Evolutionary conservation across 805 yeast genomes (phyloP).

Genomic region (Wickerhamiella bombiphila): DNA sequence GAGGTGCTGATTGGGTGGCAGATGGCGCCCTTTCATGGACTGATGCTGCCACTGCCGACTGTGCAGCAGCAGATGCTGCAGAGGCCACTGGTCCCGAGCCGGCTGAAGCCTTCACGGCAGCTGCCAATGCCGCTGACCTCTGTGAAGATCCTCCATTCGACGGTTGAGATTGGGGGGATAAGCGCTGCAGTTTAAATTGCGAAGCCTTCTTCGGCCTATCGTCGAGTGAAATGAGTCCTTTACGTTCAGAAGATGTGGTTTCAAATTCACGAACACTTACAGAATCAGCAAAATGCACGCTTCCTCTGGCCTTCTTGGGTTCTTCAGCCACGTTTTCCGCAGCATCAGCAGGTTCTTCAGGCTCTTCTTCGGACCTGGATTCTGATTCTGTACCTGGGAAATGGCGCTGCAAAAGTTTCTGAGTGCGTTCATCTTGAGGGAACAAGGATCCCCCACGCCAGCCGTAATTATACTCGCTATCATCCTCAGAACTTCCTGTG

Average conservation of each 20-base stretch:
- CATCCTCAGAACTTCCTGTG: constrained; percentile 23
- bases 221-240: constrained; percentile 1
- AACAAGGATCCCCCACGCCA: constrained; percentile 25
- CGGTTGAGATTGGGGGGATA: constrained; percentile 2
- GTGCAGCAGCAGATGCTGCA: constrained; percentile 1
- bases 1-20: not conserved
- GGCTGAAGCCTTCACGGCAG: not conserved
- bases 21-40: too few relatives aligned
- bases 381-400: not conserved
- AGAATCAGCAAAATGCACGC: constrained; percentile 15
- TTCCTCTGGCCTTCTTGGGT: not conserved
- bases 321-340: not conserved
- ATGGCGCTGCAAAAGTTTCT: constrained; percentile 7
- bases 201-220: constrained; percentile 17
- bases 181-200: constrained; percentile 18
- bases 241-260: constrained; percentile 15
- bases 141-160: not conserved
- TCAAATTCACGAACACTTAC: constrained; percentile 19
- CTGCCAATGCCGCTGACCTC: not conserved
- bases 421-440: constrained; percentile 18
- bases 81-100: constrained; percentile 1
- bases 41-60: not conserved
- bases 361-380: not conserved
- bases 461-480: constrained; percentile 27
- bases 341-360: not conserved